Evolutionary conservation across 2,329 filamentous ascomycete genomes (phyloP), one percentile per base, ranked within the genome.

Genomic region (Lithohypha guttulata): DNA sequence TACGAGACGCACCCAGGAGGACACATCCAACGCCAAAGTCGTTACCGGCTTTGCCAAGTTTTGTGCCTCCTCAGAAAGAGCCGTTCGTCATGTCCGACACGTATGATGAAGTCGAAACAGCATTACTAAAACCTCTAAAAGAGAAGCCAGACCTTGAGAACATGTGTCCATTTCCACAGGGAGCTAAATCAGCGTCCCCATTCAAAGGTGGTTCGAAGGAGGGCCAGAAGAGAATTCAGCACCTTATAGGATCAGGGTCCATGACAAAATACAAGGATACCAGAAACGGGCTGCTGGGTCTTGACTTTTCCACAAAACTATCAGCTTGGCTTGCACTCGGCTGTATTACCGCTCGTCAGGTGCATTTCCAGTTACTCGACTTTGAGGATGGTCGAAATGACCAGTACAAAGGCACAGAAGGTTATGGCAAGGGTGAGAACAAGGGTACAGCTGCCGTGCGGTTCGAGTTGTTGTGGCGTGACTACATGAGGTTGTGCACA

Each of bases 401-500:
- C 0, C 41, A 61, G 6, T 61, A 59, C 30, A 59, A 64, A 19
- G 51, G 58, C 0, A 64, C 64, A 0, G 43, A 60, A 2, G 80
- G 79, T 0, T 86, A 77, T 41, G 79, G 75, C 0, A 58, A 76
- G 34, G 82, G 82, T 0, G 79, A 86, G 55, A 86, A 80, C 36
- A 72, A 75, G 20, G 81, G 83, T 0, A 85, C 80, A 0, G 71
- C 71, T 22, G 72, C 68, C 0, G 70, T 89, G 1, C 73, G 83
- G 0, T 79, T 83, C 41, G 81, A 89, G 53, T 64, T 91, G 0
- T 58, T 89, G 0, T 85, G 80, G 82, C 66, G 83, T 27, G 84
- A 89, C 52, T 89, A 87, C 52, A 85, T 89, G 78, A 70, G 80
- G 1, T 69, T 89, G 0, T 84, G 79, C 53, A 78, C 75, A 4